Percentiles rank a stretch among this genome's conserved stretches.
Conservation (phyloP, 2,329 filamentous ascomycete genomes). For the Fusarium neocosmosporiellum region DNA sequence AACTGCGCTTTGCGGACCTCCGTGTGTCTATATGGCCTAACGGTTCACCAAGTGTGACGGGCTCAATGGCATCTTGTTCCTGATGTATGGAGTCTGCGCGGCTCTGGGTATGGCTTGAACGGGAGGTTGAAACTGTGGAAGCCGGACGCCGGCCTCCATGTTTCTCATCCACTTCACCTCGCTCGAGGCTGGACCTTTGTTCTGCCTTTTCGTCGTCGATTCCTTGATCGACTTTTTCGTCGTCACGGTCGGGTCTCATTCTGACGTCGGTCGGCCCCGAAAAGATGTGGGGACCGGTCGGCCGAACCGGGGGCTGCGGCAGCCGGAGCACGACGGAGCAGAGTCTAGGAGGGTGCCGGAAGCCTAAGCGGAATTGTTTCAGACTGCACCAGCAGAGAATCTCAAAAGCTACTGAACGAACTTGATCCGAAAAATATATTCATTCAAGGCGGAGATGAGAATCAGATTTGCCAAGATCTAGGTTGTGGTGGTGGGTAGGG, state of each 20-base stretch:
- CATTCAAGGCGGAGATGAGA: background rate
- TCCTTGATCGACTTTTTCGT: background rate
- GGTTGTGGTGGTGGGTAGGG: background rate
- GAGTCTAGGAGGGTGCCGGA: no score
- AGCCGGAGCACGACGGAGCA: slow-evolving; percentile 7
- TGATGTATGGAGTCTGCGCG: slow-evolving; percentile 17
- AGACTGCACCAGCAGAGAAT: background rate
- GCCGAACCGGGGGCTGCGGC: slow-evolving; percentile 17
- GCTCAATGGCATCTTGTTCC: slow-evolving; percentile 31
- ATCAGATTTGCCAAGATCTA: slow-evolving; percentile 6
- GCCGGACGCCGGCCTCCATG: slow-evolving; percentile 10
- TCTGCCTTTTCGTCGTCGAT: slow-evolving; percentile 10
- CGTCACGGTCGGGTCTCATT: background rate
- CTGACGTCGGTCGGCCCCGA: slow-evolving; percentile 32
- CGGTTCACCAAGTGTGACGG: slow-evolving; percentile 36
- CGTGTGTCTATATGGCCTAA: slow-evolving; percentile 39
- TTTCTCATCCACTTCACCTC: slow-evolving; percentile 11
- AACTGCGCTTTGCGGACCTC: slow-evolving; percentile 28
- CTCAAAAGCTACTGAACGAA: background rate
- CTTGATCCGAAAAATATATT: background rate
- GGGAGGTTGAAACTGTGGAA: slow-evolving; percentile 26
- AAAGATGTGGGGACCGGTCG: slow-evolving; percentile 30
- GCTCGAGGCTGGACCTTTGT: slow-evolving; percentile 31
- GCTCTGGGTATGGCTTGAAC: slow-evolving; percentile 5
- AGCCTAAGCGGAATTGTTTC: background rate